A percentile compares a stretch with the other conserved stretches of the same genome.
Evolutionary conservation across 345 rosid species (phyloP).

Genomic region (Salix suchowensis): DNA sequence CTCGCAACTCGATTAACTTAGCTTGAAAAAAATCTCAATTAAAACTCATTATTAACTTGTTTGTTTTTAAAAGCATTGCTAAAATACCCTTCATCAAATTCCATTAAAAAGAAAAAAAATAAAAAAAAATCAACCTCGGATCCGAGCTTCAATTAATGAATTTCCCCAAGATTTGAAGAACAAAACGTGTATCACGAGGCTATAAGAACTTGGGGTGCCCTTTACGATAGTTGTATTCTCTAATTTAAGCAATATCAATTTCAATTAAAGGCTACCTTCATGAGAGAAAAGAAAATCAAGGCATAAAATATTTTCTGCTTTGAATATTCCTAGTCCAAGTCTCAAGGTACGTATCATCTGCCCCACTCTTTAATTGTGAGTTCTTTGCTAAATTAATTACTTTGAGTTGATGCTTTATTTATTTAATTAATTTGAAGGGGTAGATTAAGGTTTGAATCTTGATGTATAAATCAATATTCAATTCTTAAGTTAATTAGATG

Average conservation of each 20-base stretch:
- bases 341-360: not conserved
- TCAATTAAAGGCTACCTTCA: not conserved
- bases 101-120: too few relatives aligned
- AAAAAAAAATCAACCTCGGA: too few relatives aligned
- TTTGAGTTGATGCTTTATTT: not conserved
- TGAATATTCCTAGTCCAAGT: slow-evolving; percentile 16
- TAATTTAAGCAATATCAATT: not conserved
- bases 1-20: accelerated
- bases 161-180: too few relatives aligned
- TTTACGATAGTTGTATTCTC: not conserved
- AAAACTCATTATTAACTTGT: too few relatives aligned
- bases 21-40: too few relatives aligned
- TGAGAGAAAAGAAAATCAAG: not conserved
- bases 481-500: too few relatives aligned
- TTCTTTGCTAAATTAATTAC: too few relatives aligned
- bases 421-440: not conserved
- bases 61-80: too few relatives aligned
- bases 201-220: not conserved
- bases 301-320: not conserved
- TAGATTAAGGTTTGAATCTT: not conserved
- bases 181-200: not conserved
- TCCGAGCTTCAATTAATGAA: too few relatives aligned
- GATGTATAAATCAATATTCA: not conserved
- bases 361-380: not conserved
- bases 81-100: too few relatives aligned